Evolutionary conservation across 805 yeast genomes (phyloP), one percentile per base, ranked within the genome.

Genomic region (Spathaspora passalidarum): DNA sequence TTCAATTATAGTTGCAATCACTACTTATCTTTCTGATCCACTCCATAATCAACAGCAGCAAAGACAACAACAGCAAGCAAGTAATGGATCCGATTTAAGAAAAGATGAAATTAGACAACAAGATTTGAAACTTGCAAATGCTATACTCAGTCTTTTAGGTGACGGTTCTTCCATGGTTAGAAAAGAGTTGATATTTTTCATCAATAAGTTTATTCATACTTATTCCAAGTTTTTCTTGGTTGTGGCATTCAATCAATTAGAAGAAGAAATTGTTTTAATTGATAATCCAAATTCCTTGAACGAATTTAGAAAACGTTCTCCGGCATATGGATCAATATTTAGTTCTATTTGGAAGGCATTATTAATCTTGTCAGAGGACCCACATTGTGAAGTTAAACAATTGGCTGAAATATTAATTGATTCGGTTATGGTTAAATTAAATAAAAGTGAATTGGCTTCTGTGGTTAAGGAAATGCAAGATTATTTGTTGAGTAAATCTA

Each of bases 111-210:
- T 83, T 48, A 80, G 75, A 55, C 81, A 80, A 48, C 88, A 83
- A 53, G 96, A 89, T 55, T 69, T 85, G 17, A 78, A 78, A 44
- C 69, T 90, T 32, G 88, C 95, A 1, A 77, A 82, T 48, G 79
- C 84, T 0, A 79, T 89, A 0, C 62, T 91, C 23, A 72, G 80
- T 11, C 65, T 88, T 23, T 76, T 89, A 2, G 84, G 86, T 39
- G 98, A 94, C 65, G 98, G 96, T 0, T 87, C 96, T 0, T 81
- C 96, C 0, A 67, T 92, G 53, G 97, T 94, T 1, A 70, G 99
- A 47, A 82, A 89, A 51, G 98, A 94, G 60, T 78, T 88, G 8
- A 80, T 87, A 5, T 82, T 84, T 20, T 87, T 87, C 56, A 77
- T 90, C 45, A 86, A 94, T 32, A 79, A 82, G 39, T 82, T 88